Evolutionary conservation across 768 basidiomycete genomes (phyloP).

Genomic region (Kwoniella dendrophila): DNA sequence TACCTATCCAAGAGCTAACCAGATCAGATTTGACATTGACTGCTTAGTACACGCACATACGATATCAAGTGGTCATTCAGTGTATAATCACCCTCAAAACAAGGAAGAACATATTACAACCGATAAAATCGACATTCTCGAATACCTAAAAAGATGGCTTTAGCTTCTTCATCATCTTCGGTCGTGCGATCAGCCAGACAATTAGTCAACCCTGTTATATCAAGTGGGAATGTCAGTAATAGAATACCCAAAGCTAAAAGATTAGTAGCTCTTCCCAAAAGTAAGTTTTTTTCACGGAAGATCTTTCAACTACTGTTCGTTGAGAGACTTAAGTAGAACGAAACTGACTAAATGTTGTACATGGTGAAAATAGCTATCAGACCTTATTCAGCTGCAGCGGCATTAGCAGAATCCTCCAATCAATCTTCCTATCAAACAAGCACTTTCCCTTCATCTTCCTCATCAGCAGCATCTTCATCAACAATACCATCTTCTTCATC

Average conservation of each 20-base stretch:
- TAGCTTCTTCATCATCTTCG: conserved; percentile 21
- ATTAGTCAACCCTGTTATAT: background rate
- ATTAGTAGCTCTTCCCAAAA: background rate
- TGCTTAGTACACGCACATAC: no score
- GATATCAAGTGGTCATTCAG: no score
- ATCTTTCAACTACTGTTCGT: background rate
- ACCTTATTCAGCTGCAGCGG: conserved; percentile 15
- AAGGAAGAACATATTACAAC: no score
- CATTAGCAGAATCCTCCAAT: conserved; percentile 3
- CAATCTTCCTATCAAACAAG: background rate
- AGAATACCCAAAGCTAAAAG: background rate
- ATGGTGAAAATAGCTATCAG: background rate
- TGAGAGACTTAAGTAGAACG: background rate
- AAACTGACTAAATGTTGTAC: background rate
- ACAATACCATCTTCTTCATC: conserved; percentile 8
- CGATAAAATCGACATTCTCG: no score
- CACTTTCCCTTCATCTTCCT: no score
- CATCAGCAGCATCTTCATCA: no score
- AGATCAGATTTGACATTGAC: no score
- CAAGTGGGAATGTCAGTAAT: background rate
- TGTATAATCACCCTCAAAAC: no score
- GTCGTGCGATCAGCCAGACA: conserved; percentile 12
- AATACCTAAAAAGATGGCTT: conserved; percentile 20
- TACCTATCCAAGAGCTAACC: no score
- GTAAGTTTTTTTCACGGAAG: no score